Evolutionary conservation across 2,329 filamentous ascomycete species (phyloP), one percentile per base, ranked within the genome.

Genomic region (Beauveria scarabaeidicola): DNA sequence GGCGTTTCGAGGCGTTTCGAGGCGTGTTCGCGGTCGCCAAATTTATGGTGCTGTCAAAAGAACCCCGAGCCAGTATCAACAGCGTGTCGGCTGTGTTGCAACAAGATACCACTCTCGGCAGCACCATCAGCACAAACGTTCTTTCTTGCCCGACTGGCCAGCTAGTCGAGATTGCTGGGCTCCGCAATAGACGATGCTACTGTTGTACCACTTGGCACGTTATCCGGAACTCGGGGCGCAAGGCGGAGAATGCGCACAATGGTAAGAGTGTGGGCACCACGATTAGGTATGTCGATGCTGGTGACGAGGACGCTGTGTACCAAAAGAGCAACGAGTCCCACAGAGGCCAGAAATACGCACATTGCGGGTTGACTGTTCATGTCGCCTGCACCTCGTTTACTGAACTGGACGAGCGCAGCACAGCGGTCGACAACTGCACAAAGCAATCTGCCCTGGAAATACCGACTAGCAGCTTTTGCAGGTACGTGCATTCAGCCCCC

Each of bases 181-280:
- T 19, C 55, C 55, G 54, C 54, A 48, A 48, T 57, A 57, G 44
- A 57, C 54, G 54, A 57, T 48, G 43, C 21, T 19, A 29, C 25
- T 43, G 32, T 10, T 17, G 19, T 21, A 19, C 36, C n/a, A 10
- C 9, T 43, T 10, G 25, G 52, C 52, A 55, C 52, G 41, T 55
- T 46, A 44, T 55, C n/a, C 43, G 29, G 23, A 56, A 15, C 40
- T 9, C 53, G 40, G 54, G 36, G 54, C 54, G 46, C 55, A 32
- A 56, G 32, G 46, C 55, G 55, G 55, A 50, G 47, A 47, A 58
- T 44, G 55, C 36, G 19, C 47, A 19, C 19, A 58, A 58, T 46
- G 55, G 46, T 43, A 51, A 19, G 52, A 40, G 25, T 32, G 44
- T 41, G 54, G 52, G 41, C 52, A 19, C 17, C 32, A 19, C 5